A percentile compares a stretch with the other conserved stretches of the same genome.
Conservation (phyloP, 2,329 filamentous ascomycete species). For the Podosphaera xanthii region DNA sequence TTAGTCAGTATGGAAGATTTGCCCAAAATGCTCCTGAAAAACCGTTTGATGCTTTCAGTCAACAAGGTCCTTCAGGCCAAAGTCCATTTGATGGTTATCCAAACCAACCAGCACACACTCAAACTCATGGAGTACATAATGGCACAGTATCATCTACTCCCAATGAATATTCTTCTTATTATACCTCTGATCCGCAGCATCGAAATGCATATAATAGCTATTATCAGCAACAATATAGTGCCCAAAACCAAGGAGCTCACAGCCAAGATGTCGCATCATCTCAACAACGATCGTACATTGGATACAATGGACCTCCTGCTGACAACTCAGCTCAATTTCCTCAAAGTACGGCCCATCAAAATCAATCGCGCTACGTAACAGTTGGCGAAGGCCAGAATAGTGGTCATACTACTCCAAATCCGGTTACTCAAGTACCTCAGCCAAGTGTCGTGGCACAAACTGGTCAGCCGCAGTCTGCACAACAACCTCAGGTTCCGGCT, state of each 20-base stretch:
- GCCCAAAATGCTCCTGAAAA: conserved; percentile 47
- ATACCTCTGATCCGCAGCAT: conserved; percentile 51
- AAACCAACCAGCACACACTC: conserved; percentile 34
- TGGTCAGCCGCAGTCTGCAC: conserved; percentile 24
- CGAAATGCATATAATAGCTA: conserved; percentile 56
- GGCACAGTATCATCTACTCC: conserved; percentile 51
- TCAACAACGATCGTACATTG: conserved; percentile 57
- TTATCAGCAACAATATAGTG: conserved; percentile 35
- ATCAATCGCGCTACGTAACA: conserved; percentile 33
- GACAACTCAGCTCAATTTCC: conserved; percentile 46
- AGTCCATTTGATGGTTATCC: conserved; percentile 39
- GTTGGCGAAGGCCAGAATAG: conserved; percentile 57
- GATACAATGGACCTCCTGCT: conserved; percentile 42
- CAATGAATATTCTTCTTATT: conserved; percentile 67
- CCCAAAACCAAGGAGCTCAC: conserved; percentile 17
- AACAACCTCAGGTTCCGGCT: conserved; percentile 23
- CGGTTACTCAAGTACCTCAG: conserved; percentile 33
- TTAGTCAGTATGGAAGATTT: conserved; percentile 49
- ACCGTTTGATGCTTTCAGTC: conserved; percentile 67
- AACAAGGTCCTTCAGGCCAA: conserved; percentile 38
- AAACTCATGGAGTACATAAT: conserved; percentile 29
- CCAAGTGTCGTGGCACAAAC: conserved; percentile 22
- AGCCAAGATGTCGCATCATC: conserved; percentile 45
- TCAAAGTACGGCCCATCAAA: conserved; percentile 44
- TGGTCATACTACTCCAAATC: conserved; percentile 78